These are phyloP conservation scores for Eremothecium sinecaudum DNA, from an alignment of 1,139 yeast genomes.

Conservation along the genomic window DNA sequence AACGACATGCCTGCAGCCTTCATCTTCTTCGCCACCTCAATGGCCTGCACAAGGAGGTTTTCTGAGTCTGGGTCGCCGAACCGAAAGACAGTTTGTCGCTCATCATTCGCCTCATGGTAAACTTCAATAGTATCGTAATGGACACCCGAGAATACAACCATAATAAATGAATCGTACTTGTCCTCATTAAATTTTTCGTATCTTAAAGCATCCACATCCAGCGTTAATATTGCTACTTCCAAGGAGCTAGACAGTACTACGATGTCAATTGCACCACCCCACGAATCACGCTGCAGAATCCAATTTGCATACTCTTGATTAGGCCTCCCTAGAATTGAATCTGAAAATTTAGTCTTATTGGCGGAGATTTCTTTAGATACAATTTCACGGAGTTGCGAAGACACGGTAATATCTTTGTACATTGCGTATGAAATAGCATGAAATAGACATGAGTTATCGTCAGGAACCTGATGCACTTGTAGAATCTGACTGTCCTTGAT, in stretches of 20 bases:
- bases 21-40: slow-evolving; percentile 38
- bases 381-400: slow-evolving; percentile 16
- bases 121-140: slow-evolving; percentile 62
- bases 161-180: slow-evolving; percentile 36
- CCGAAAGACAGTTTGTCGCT: slow-evolving; percentile 34
- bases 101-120: slow-evolving; percentile 22
- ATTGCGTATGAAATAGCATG: slow-evolving; percentile 55
- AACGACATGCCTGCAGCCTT: slow-evolving; percentile 53
- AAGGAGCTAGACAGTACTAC: slow-evolving; percentile 53
- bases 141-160: slow-evolving; percentile 59
- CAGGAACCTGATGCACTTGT: slow-evolving; percentile 54
- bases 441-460: slow-evolving; percentile 74
- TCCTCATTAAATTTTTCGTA: slow-evolving; percentile 48
- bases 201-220: slow-evolving; percentile 60
- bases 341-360: slow-evolving; percentile 43
- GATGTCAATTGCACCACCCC: slow-evolving; percentile 86
- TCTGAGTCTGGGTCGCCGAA: slow-evolving; percentile 26
- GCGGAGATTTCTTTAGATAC: slow-evolving; percentile 32
- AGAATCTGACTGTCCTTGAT: slow-evolving; percentile 10
- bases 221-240: slow-evolving; percentile 46
- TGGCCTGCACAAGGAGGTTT: slow-evolving; percentile 34
- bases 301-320: slow-evolving; percentile 47
- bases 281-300: slow-evolving; percentile 52
- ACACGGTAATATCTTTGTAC: slow-evolving; percentile 29
- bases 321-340: slow-evolving; percentile 50